These are phyloP conservation scores for Rostrohypoxylon terebratum DNA, from an alignment of 495 filamentous ascomycete genomes.

Conservation along the genomic window DNA sequence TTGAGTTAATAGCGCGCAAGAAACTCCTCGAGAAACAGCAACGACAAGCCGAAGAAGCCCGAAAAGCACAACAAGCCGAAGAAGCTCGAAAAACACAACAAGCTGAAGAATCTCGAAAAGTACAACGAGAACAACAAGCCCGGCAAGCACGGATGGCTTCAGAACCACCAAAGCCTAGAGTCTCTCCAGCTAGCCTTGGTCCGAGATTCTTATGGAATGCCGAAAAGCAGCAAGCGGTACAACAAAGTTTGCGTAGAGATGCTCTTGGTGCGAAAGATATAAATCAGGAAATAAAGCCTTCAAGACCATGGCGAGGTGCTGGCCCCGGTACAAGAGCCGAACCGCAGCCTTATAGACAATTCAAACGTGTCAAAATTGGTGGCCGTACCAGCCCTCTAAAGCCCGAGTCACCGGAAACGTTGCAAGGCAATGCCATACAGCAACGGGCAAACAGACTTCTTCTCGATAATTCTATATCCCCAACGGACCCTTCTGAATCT, in stretches of 20 bases:
- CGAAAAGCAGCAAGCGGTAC: conserved; percentile 32
- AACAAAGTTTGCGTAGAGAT: conserved; percentile 23
- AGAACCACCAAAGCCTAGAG: conserved; percentile 15
- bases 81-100: not conserved
- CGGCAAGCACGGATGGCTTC: conserved; percentile 10
- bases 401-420: too few relatives aligned
- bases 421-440: too few relatives aligned
- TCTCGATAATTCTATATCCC: not conserved
- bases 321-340: not conserved
- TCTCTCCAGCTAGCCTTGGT: not conserved
- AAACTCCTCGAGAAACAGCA: conserved; percentile 21
- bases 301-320: not conserved
- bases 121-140: not conserved
- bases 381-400: too few relatives aligned
- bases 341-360: too few relatives aligned
- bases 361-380: too few relatives aligned
- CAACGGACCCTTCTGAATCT: not conserved
- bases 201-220: conserved; percentile 37
- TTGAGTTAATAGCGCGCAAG: conserved; percentile 39
- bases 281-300: not conserved
- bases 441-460: not conserved
- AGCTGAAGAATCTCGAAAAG: not conserved
- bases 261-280: not conserved
- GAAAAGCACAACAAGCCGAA: not conserved
- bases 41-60: not conserved